Percentiles rank a stretch among this genome's conserved stretches.
These are phyloP conservation scores for Ophiobolus disseminans DNA, from an alignment of 2,329 filamentous ascomycete species.

Conservation along the genomic window DNA sequence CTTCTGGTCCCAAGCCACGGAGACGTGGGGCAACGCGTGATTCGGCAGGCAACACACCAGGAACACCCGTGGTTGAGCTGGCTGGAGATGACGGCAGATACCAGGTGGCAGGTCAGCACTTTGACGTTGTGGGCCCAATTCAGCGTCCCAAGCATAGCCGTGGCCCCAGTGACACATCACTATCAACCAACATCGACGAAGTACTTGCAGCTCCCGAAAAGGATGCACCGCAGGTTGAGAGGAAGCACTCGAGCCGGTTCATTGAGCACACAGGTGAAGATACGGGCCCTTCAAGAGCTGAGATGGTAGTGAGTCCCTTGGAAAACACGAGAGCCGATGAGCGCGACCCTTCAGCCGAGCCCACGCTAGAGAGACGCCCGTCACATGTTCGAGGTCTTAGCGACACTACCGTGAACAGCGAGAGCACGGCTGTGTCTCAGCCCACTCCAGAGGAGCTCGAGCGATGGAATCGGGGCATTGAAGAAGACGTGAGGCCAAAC, in stretches of 20 bases:
- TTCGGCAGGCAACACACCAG: slow-evolving; percentile 35
- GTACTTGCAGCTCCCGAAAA: slow-evolving; percentile 19
- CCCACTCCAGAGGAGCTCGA: slow-evolving; percentile 44
- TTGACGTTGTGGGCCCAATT: slow-evolving; percentile 21
- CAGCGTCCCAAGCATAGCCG: slow-evolving; percentile 27
- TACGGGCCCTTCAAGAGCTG: background rate
- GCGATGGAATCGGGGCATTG: slow-evolving; percentile 27
- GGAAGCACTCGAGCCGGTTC: slow-evolving; percentile 7
- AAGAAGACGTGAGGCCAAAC: slow-evolving; percentile 11
- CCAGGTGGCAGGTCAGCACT: slow-evolving; percentile 17
- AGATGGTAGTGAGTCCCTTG: slow-evolving; percentile 6
- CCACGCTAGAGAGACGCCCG: slow-evolving; percentile 29
- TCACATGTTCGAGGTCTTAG: slow-evolving; percentile 42
- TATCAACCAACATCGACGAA: slow-evolving; percentile 39
- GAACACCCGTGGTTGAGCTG: slow-evolving; percentile 38
- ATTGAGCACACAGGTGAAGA: slow-evolving; percentile 2
- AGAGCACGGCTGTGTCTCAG: slow-evolving; percentile 45
- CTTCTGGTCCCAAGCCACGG: slow-evolving; percentile 18
- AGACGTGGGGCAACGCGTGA: slow-evolving; percentile 33
- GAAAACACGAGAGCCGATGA: slow-evolving; percentile 4
- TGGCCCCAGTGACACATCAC: slow-evolving; percentile 35
- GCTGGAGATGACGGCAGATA: slow-evolving; percentile 39
- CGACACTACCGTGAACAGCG: slow-evolving; percentile 41
- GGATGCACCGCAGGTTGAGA: background rate
- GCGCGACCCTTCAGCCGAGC: background rate